Evolutionary conservation across 495 filamentous ascomycete species (phyloP).

Genomic region (Neurospora sp.): DNA sequence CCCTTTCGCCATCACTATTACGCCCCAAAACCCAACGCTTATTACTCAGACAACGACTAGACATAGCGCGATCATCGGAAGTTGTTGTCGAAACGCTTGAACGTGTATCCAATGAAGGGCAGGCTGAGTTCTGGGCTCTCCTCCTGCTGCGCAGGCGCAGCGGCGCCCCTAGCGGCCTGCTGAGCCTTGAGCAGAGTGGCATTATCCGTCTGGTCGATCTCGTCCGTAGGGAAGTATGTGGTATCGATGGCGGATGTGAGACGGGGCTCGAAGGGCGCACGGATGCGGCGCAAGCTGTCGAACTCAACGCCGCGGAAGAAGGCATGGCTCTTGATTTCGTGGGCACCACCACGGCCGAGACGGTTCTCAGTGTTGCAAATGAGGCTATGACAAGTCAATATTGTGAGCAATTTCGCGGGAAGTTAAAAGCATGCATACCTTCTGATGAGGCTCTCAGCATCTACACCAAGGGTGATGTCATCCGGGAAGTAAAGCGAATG

Average conservation of each 20-base stretch:
- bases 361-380: conserved; percentile 87
- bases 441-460: conserved; percentile 81
- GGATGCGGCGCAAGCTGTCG: conserved; percentile 80
- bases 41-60: not conserved
- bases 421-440: conserved; percentile 41
- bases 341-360: conserved; percentile 70
- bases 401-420: not conserved
- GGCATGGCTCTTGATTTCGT: conserved; percentile 83
- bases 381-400: conserved; percentile 43
- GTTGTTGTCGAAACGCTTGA: conserved; percentile 91
- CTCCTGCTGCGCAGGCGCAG: conserved; percentile 24
- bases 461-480: conserved; percentile 76
- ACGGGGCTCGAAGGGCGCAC: conserved; percentile 90
- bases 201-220: conserved; percentile 89
- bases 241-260: conserved; percentile 87
- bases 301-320: conserved; percentile 97
- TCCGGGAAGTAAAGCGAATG: conserved; percentile 94
- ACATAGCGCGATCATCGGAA: conserved; percentile 31
- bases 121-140: conserved; percentile 77
- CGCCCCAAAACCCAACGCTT: not conserved
- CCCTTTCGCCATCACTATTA: not conserved
- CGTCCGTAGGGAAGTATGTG: conserved; percentile 97
- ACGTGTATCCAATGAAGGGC: conserved; percentile 97
- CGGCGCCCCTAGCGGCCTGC: conserved; percentile 38
- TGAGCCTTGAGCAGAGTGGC: conserved; percentile 58